These are phyloP conservation scores for Russula abietina DNA, from an alignment of 768 basidiomycete genomes.

Conservation along the genomic window DNA sequence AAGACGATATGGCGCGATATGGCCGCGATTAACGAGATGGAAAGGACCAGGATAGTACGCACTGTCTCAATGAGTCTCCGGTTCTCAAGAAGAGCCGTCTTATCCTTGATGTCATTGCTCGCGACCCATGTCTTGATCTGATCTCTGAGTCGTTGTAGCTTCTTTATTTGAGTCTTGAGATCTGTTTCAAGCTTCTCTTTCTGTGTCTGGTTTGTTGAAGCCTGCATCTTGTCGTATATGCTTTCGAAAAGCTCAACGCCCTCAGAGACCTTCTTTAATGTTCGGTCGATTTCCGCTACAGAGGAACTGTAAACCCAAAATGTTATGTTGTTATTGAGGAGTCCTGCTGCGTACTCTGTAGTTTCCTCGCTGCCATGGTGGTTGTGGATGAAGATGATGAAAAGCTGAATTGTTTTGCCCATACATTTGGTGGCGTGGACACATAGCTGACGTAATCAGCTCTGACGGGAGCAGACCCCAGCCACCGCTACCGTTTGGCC, in stretches of 20 bases:
- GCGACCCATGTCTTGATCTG: conserved; percentile 96
- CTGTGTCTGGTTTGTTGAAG: conserved; percentile 92
- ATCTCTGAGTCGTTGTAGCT: conserved; percentile 75
- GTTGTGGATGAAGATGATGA: conserved; percentile 18
- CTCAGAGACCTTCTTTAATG: conserved; percentile 92
- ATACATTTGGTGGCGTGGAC: not conserved
- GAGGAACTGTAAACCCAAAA: not conserved
- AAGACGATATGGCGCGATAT: not conserved
- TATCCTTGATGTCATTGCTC: conserved; percentile 99
- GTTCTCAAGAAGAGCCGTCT: conserved; percentile 85
- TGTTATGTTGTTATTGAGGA: not conserved
- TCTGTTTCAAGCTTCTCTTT: conserved; percentile 97
- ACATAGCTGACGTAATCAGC: conserved; percentile 7
- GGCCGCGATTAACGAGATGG: not conserved
- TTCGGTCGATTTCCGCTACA: conserved; percentile 96
- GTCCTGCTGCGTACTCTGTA: conserved; percentile 57
- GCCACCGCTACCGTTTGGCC: not conserved
- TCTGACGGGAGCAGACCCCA: not conserved
- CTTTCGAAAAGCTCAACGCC: conserved; percentile 93
- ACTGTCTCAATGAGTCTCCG: conserved; percentile 96
- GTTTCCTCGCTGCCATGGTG: conserved; percentile 83
- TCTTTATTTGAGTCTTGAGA: conserved; percentile 98
- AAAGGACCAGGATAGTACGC: conserved; percentile 32
- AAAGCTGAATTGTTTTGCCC: conserved; percentile 2
- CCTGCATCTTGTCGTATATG: conserved; percentile 98